Percentiles rank a stretch among this genome's conserved stretches.
These are phyloP conservation scores for Amorphotheca resinae DNA, from an alignment of 495 filamentous ascomycete genomes.

Conservation along the genomic window DNA sequence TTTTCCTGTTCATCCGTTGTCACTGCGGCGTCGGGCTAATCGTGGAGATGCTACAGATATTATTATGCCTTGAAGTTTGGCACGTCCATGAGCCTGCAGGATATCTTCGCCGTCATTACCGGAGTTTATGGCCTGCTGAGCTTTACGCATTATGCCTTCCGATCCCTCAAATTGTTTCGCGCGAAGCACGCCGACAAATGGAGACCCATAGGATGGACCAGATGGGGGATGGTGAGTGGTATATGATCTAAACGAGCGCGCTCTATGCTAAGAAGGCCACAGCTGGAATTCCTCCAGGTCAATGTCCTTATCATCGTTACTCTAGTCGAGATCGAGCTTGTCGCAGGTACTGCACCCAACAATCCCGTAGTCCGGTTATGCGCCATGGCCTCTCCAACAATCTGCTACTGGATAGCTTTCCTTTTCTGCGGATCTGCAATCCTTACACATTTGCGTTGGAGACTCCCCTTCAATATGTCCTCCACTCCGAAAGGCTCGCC, in stretches of 20 bases:
- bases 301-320: conserved; percentile 12
- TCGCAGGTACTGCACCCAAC: conserved; percentile 6
- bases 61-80: conserved; percentile 15
- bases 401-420: conserved; percentile 18
- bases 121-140: conserved; percentile 15
- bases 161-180: conserved; percentile 12
- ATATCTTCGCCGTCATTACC: conserved; percentile 13
- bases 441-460: conserved; percentile 6
- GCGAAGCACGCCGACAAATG: conserved; percentile 6
- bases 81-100: conserved; percentile 10
- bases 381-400: conserved; percentile 15
- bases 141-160: conserved; percentile 14
- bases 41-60: neutral
- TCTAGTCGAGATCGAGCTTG: conserved; percentile 15
- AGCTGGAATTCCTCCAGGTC: conserved; percentile 15
- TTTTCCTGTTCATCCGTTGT: neutral
- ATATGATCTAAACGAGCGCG: neutral
- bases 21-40: neutral
- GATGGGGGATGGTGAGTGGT: conserved; percentile 14
- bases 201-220: conserved; percentile 15
- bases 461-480: conserved; percentile 16
- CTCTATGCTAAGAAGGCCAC: neutral
- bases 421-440: conserved; percentile 9
- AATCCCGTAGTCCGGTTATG: conserved; percentile 11
- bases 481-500: conserved; percentile 9